Evolutionary conservation across 768 basidiomycete genomes (phyloP), one percentile per base, ranked within the genome.

Genomic region (Austroboletus festivus): DNA sequence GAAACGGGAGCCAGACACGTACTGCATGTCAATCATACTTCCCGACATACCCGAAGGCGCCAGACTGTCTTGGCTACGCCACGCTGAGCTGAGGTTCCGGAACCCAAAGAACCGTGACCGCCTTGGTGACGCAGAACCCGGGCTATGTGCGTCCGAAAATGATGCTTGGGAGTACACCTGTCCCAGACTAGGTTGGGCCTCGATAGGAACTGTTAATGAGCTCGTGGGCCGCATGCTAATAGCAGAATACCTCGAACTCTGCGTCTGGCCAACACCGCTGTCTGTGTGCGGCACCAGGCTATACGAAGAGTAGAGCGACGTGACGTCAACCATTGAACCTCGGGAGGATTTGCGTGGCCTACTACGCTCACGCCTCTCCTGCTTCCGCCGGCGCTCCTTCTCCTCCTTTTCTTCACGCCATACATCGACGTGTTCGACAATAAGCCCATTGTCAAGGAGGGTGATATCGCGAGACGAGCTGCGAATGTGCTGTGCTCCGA

Each of bases 21-120:
- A 92, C 89, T 93, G 90, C 90, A 93, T 92, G 64, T 92, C 87
- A 55, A 92, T 70, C 88, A 93, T 90, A 59, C 90, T 93, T 45
- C 90, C 90, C 3, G 86, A 85, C 62, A 86, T 77, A 8, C 85
- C 87, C 23, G 89, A 88, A n/a, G 79, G 77, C 1, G 88, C 85
- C 33, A 93, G 70, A 63, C 89, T 91, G 49, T 89, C 86, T 58
- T 85, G 86, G 61, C 88, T 91, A 55, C 79, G 74, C 82, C 84
- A 89, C 12, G 83, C 83, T 19, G 80, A 68, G 48, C 81, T 83
- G 38, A 86, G 71, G 56, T 86, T 86, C 65, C 74, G 82, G 62
- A 85, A 78, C 8, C 85, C 86, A 56, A 92, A 87, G 77, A 93
- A 92, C 45, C 83, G 79, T 3, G 83, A 80, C 23, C 84, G 78